Conservation (phyloP, 257 asterid genomes). For the Solanum clarkiae region DNA sequence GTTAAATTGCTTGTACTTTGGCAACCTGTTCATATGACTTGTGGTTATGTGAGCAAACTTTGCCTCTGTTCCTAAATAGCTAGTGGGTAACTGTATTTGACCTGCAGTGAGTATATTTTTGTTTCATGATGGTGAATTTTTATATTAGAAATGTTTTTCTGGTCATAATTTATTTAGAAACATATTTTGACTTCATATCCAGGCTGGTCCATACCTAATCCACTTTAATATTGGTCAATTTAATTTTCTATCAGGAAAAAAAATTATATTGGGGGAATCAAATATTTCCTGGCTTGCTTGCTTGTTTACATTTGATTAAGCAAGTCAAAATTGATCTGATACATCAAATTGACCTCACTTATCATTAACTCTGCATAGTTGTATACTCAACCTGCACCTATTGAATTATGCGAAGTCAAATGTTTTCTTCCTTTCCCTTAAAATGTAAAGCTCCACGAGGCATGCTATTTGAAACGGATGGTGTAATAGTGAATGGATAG, state of each 20-base stretch:
- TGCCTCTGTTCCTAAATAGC: not conserved
- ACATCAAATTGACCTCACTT: not conserved
- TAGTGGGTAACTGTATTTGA: not conserved
- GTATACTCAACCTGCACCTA: not conserved
- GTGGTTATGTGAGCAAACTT: not conserved
- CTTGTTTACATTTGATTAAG: not conserved
- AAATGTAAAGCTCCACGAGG: not conserved
- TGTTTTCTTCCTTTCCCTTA: not conserved
- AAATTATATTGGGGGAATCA: not conserved
- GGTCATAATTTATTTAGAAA: not conserved
- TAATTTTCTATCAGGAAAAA: not conserved
- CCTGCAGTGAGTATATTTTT: not conserved
- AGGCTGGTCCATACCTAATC: not conserved
- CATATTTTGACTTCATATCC: not conserved
- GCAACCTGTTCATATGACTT: not conserved
- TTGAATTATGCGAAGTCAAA: not conserved
- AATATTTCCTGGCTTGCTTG: not conserved
- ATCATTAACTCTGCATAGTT: not conserved
- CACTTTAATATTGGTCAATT: not conserved
- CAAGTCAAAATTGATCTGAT: not conserved
- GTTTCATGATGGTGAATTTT: not conserved
- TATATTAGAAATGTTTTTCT: not conserved
- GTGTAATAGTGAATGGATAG: not conserved
- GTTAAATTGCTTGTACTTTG: not conserved
- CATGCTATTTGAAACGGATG: not conserved